phyloP scores from a whole-genome alignment of 768 basidiomycete genomes.

The Tylopilus balloui region DNA sequence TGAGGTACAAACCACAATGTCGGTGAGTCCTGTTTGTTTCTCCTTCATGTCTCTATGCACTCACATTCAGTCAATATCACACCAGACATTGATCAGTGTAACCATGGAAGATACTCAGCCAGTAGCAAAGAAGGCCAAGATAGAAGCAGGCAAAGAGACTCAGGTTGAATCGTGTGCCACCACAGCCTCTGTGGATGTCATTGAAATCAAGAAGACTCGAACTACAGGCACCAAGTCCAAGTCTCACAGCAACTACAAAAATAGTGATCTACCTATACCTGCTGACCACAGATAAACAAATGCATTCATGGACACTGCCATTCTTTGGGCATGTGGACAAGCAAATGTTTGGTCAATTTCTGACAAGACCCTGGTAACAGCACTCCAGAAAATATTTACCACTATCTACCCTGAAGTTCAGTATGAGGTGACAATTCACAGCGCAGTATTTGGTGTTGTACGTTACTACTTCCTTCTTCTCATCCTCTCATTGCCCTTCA shows the following conservation, averaged over 20 bases:
- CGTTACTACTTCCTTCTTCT: background rate
- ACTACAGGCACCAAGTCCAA: too few relatives aligned
- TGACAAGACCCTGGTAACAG: background rate
- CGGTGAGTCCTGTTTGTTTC: background rate
- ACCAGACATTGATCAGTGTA: background rate
- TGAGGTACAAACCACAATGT: background rate
- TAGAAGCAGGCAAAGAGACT: background rate
- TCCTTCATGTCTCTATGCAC: background rate
- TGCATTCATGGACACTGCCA: background rate
- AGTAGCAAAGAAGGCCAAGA: background rate
- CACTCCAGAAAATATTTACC: constrained; percentile 3
- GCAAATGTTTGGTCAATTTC: constrained; percentile 1
- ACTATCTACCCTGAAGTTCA: background rate
- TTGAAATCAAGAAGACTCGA: background rate
- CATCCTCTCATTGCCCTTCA: background rate
- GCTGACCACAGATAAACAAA: too few relatives aligned
- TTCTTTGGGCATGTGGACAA: constrained; percentile 3
- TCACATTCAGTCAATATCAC: background rate
- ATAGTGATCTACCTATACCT: too few relatives aligned
- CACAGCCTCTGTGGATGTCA: background rate
- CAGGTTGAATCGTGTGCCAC: background rate
- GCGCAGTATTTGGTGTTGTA: background rate
- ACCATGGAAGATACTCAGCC: background rate
- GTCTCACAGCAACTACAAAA: too few relatives aligned
- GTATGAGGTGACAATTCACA: background rate